These are phyloP conservation scores for Chrysosporium queenslandicum DNA, from an alignment of 2,329 filamentous ascomycete genomes.

Conservation along the genomic window DNA sequence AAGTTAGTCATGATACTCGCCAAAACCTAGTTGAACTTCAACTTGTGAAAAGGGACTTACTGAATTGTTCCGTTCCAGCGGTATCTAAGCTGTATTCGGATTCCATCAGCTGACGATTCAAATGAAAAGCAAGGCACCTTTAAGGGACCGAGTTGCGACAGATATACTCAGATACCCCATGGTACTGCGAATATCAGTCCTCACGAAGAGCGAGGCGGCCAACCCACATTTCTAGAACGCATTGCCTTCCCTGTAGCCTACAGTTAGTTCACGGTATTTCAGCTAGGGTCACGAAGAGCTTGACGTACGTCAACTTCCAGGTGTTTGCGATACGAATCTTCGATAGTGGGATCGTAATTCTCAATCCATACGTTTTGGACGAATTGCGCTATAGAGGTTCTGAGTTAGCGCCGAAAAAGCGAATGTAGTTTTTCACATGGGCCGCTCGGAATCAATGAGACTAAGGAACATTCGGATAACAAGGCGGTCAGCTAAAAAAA, in stretches of 20 bases:
- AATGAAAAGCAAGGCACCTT: not conserved
- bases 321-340: constrained; percentile 80
- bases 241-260: constrained; percentile 64
- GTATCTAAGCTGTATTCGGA: constrained; percentile 59
- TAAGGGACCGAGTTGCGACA: not conserved
- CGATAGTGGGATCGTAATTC: constrained; percentile 78
- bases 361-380: constrained; percentile 93
- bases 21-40: not conserved
- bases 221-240: constrained; percentile 76
- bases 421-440: not conserved
- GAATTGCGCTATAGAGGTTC: constrained; percentile 59
- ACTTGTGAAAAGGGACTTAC: constrained; percentile 45
- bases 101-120: constrained; percentile 9
- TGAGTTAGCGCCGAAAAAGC: constrained; percentile 1
- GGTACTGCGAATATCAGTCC: not conserved
- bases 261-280: constrained; percentile 1
- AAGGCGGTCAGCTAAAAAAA: not conserved
- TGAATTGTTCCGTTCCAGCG: constrained; percentile 85
- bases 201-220: constrained; percentile 6
- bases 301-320: constrained; percentile 76
- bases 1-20: constrained; percentile 16
- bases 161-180: not conserved
- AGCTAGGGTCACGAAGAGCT: constrained; percentile 1
- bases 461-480: not conserved
- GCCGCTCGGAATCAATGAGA: not conserved